These are phyloP conservation scores for Kuraishia borneana DNA, from an alignment of 805 yeast species.

Conservation along the genomic window DNA sequence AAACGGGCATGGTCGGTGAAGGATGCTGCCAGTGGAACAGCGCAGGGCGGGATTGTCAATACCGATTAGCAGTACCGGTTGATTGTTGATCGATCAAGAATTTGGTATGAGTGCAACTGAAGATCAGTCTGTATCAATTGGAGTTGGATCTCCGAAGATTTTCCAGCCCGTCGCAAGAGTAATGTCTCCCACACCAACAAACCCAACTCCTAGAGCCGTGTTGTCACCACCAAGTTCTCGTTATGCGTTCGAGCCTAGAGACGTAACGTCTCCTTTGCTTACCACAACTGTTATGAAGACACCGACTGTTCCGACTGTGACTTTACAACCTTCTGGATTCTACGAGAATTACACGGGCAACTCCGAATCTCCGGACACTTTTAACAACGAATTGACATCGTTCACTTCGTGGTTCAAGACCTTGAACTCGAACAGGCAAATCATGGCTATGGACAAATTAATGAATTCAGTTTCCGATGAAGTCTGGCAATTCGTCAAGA, in stretches of 20 bases:
- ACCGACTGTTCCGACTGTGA: neutral
- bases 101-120: too few species aligned
- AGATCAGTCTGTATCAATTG: too few species aligned
- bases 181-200: constrained; percentile 44
- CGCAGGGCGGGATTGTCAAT: too few species aligned
- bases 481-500: constrained; percentile 30
- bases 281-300: constrained; percentile 5
- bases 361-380: constrained; percentile 8
- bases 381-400: constrained; percentile 31
- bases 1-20: too few species aligned
- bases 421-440: constrained; percentile 33
- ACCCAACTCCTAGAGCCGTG: constrained; percentile 56
- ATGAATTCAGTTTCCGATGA: constrained; percentile 32
- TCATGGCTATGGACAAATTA: constrained; percentile 35
- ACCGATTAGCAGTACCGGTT: too few species aligned
- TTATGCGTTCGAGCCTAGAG: constrained; percentile 14
- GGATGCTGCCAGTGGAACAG: too few species aligned
- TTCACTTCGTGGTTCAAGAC: constrained; percentile 35
- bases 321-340: neutral
- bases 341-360: neutral
- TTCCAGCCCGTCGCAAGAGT: neutral
- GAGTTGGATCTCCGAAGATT: too few species aligned
- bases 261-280: constrained; percentile 14
- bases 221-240: constrained; percentile 34
- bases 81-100: too few species aligned